Conservation (phyloP, 2,329 filamentous ascomycete genomes). For the Orbilia blumenaviensis region DNA sequence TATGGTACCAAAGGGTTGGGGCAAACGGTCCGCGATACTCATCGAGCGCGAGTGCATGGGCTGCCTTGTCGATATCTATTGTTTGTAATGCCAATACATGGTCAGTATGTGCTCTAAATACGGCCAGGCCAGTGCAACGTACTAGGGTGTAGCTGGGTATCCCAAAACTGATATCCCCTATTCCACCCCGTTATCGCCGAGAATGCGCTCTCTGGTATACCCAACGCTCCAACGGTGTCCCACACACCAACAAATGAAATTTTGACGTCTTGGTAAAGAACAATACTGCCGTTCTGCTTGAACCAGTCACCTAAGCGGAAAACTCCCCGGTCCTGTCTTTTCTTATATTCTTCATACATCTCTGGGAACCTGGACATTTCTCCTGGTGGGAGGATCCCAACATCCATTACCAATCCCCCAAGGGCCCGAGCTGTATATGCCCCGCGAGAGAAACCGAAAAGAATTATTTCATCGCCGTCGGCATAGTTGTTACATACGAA, state of each 20-base stretch:
- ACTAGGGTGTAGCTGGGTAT: constrained; percentile 63
- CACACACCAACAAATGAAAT: constrained; percentile 66
- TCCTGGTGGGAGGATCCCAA: constrained; percentile 67
- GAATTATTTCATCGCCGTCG: constrained; percentile 68
- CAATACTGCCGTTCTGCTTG: not conserved
- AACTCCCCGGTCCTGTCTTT: constrained; percentile 8
- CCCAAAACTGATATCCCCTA: constrained; percentile 59
- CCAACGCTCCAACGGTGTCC: constrained; percentile 65
- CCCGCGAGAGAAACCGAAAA: constrained; percentile 69
- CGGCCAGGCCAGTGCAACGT: not conserved
- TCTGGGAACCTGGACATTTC: constrained; percentile 68
- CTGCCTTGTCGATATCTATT: constrained; percentile 67
- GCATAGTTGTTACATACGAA: constrained; percentile 68
- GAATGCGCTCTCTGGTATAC: constrained; percentile 61
- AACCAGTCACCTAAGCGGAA: not conserved
- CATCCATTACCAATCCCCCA: constrained; percentile 65
- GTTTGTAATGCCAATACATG: constrained; percentile 19
- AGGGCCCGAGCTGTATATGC: constrained; percentile 69
- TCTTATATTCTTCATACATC: constrained; percentile 65
- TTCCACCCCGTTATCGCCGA: constrained; percentile 13
- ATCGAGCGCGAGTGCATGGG: constrained; percentile 70
- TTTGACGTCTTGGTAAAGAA: constrained; percentile 59
- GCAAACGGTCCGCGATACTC: constrained; percentile 68
- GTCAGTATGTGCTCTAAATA: not conserved
- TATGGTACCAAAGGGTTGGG: constrained; percentile 67